A percentile compares a stretch with the other conserved stretches of the same genome.
Conservation (phyloP, 1,284 basidiomycete species). For the Malassezia vespertilionis region DNA sequence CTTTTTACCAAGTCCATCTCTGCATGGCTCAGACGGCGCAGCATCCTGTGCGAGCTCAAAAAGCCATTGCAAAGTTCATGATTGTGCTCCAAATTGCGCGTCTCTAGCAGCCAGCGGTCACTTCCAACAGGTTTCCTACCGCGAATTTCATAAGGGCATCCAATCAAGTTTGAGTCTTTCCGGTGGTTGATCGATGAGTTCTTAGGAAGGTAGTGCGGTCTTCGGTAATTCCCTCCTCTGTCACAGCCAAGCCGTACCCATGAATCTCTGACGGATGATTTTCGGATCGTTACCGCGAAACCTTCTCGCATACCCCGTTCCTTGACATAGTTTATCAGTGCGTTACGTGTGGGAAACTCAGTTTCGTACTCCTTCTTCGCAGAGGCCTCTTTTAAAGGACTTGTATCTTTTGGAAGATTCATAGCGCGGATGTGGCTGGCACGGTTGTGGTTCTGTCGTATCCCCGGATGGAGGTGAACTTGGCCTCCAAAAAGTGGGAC, state of each 20-base stretch:
- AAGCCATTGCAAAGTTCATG: background rate
- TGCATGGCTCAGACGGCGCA: background rate
- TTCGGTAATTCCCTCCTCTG: background rate
- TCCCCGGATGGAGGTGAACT: no score
- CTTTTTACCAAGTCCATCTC: background rate
- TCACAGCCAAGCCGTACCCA: background rate
- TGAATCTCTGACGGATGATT: background rate
- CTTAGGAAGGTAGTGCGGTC: background rate
- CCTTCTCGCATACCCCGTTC: background rate
- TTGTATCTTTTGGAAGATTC: no score
- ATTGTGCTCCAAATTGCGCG: background rate
- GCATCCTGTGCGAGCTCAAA: background rate
- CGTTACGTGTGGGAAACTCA: background rate
- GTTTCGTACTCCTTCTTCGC: background rate
- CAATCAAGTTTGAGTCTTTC: background rate
- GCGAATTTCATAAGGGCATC: background rate
- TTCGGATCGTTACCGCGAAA: background rate
- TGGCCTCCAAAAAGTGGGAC: background rate
- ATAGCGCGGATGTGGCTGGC: no score
- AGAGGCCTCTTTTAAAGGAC: no score
- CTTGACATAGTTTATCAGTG: background rate
- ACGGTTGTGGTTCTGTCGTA: background rate
- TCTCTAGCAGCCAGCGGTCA: background rate
- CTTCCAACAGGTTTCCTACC: background rate
- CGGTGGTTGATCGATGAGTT: background rate